phyloP scores from a whole-genome alignment of 192 early-diverging fungal species.

The Polychytrium aggregatum region DNA sequence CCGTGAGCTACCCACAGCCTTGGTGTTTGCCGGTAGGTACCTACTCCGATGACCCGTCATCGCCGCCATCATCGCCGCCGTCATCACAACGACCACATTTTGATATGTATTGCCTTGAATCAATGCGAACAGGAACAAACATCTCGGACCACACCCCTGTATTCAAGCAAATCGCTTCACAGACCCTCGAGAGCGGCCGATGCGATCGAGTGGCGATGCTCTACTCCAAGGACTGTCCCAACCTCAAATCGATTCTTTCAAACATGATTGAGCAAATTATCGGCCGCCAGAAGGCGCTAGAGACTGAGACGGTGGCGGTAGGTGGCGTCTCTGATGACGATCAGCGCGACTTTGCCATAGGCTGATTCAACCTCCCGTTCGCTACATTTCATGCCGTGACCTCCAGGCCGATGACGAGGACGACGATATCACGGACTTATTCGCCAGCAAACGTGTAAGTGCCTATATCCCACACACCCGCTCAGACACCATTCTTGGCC shows the following conservation, averaged over 20 bases:
- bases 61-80: neutral
- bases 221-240: conserved; percentile 57
- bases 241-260: conserved; percentile 47
- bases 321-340: neutral
- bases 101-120: neutral
- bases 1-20: conserved; percentile 58
- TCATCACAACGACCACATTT: neutral
- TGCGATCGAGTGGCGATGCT: conserved; percentile 51
- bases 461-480: neutral
- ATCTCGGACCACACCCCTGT: conserved; percentile 63
- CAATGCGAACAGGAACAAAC: conserved; percentile 41
- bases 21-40: conserved; percentile 59
- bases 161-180: conserved; percentile 51
- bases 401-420: conserved; percentile 3
- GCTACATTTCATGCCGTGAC: conserved; percentile 24
- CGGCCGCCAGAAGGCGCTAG: conserved; percentile 12
- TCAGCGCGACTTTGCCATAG: neutral
- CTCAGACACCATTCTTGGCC: neutral
- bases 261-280: conserved; percentile 62
- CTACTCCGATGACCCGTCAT: too few relatives aligned
- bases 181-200: conserved; percentile 8
- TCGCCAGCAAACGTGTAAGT: neutral
- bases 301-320: conserved; percentile 13
- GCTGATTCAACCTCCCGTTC: neutral
- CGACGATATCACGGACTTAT: neutral